Evolutionary conservation across 805 yeast species (phyloP).

Genomic region (Candida xiaguanensis): DNA sequence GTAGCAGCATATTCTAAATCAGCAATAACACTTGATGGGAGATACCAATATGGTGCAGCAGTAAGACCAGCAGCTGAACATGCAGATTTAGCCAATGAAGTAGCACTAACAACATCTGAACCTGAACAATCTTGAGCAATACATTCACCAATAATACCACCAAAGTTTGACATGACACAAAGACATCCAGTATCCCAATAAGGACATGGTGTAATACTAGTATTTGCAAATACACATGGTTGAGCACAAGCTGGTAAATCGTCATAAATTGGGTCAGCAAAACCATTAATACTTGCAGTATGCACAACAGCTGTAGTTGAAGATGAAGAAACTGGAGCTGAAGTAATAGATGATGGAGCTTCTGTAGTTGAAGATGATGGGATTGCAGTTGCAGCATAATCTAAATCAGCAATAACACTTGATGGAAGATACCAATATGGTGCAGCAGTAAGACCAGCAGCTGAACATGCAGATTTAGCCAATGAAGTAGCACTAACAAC

Average conservation of each 20-base stretch:
- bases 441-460: constrained; percentile 18
- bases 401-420: constrained; percentile 12
- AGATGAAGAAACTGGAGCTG: constrained; percentile 2
- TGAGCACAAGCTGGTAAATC: constrained; percentile 41
- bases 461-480: constrained; percentile 23
- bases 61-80: constrained; percentile 23
- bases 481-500: constrained; percentile 25
- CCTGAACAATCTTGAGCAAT: constrained; percentile 35
- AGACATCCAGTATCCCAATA: constrained; percentile 41
- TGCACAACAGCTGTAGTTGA: constrained; percentile 30
- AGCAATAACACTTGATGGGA: constrained; percentile 12
- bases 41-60: constrained; percentile 26
- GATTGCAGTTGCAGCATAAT: constrained; percentile 17
- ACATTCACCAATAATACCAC: constrained; percentile 32
- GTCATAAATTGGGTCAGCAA: constrained; percentile 14
- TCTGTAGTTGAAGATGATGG: constrained; percentile 11
- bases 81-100: constrained; percentile 23
- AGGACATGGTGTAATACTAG: constrained; percentile 47
- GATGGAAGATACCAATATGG: constrained; percentile 29
- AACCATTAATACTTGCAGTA: constrained; percentile 46
- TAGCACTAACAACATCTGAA: constrained; percentile 24
- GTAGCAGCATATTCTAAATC: constrained; percentile 21
- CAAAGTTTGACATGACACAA: constrained; percentile 37
- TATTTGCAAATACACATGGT: constrained; percentile 26
- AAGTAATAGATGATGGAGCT: neutral